Percentiles rank a stretch among this genome's conserved stretches.
Conservation (phyloP, 2,329 filamentous ascomycete species). For the Sporothrix curviconia region DNA sequence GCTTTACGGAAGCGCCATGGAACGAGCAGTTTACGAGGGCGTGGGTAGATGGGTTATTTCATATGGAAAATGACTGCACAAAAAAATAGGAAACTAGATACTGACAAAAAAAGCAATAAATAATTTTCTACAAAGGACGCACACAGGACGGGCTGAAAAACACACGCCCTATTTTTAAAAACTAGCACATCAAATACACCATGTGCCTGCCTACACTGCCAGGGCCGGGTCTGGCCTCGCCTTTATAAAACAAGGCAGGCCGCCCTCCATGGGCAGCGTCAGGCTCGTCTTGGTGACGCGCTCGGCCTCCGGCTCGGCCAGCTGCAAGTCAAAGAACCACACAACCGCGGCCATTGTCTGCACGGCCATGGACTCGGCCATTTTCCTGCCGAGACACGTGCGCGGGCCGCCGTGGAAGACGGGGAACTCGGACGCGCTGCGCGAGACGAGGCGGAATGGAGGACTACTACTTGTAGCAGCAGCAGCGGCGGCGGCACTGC, state of each 20-base stretch:
- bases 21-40: too few relatives aligned
- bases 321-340: slow-evolving; percentile 44
- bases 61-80: too few relatives aligned
- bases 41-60: too few relatives aligned
- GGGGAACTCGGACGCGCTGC: slow-evolving; percentile 50
- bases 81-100: not conserved
- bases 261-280: slow-evolving; percentile 58
- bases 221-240: not conserved
- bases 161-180: not conserved
- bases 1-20: too few relatives aligned
- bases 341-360: slow-evolving; percentile 48
- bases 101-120: not conserved
- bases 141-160: too few relatives aligned
- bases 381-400: slow-evolving; percentile 55
- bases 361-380: slow-evolving; percentile 55
- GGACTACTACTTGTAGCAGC: too few relatives aligned
- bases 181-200: not conserved
- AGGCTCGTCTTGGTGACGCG: slow-evolving; percentile 54
- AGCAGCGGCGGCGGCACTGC: slow-evolving; percentile 12
- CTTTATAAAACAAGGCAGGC: slow-evolving; percentile 43
- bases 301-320: slow-evolving; percentile 29
- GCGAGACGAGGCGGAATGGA: slow-evolving; percentile 32
- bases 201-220: not conserved
- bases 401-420: slow-evolving; percentile 61
- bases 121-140: too few relatives aligned